Conservation (phyloP, 768 basidiomycete genomes). For the Hemileccinum rubropunctum region DNA sequence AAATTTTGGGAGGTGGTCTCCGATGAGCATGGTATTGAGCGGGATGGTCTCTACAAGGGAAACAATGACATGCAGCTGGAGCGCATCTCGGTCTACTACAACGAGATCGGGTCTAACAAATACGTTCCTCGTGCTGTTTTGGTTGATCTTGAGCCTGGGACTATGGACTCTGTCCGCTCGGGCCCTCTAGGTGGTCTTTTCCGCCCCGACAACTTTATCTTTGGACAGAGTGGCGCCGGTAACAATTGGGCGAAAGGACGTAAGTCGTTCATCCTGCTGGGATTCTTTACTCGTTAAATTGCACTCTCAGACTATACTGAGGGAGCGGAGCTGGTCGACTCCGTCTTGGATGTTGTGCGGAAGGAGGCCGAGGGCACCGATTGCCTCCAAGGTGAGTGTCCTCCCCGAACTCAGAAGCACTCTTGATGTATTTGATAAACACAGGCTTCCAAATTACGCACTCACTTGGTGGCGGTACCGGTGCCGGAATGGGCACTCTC, state of each 20-base stretch:
- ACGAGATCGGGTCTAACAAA: constrained; percentile 92
- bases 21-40: constrained; percentile 96
- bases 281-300: background rate
- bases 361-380: constrained; percentile 99
- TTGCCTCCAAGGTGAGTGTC: constrained; percentile 87
- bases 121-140: constrained; percentile 98
- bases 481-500: constrained; percentile 99
- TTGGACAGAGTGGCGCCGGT: constrained; percentile 96
- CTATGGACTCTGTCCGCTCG: constrained; percentile 90
- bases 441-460: constrained; percentile 98
- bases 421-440: constrained; percentile 4
- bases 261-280: constrained; percentile 43
- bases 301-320: constrained; percentile 67
- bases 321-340: constrained; percentile 98
- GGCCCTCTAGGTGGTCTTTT: constrained; percentile 89
- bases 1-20: constrained; percentile 98
- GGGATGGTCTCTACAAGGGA: constrained; percentile 92
- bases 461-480: constrained; percentile 98
- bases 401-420: background rate
- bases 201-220: constrained; percentile 98
- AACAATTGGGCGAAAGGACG: constrained; percentile 99
- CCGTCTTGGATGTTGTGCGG: constrained; percentile 96
- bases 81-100: constrained; percentile 97
- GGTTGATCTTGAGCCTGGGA: constrained; percentile 97
- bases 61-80: constrained; percentile 94